Evolutionary conservation across 2,329 filamentous ascomycete genomes (phyloP), one percentile per base, ranked within the genome.

Genomic region (Stromatinia cepivora): DNA sequence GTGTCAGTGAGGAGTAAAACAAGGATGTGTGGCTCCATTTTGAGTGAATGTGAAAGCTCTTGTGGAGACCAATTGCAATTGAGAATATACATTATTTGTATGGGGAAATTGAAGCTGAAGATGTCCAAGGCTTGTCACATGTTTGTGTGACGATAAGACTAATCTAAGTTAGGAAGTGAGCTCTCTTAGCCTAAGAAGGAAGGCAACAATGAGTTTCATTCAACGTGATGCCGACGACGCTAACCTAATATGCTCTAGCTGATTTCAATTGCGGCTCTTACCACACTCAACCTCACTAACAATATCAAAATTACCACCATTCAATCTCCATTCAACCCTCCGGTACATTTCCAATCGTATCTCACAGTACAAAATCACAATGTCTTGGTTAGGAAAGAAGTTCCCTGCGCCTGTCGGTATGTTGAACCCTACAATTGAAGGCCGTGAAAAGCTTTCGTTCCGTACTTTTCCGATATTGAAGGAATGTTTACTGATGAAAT

Each of bases 311-410:
- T n/a, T 22, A 54, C 58, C 66, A 68, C 58, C 57, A 45, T 17
- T 58, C 63, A 71, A 69, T 66, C 68, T 71, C 70, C 70, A 66
- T 54, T 58, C 61, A 75, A 75, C 73, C 76, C 75, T 74, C 78
- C 77, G 74, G 76, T 73, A 75, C 75, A 76, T 74, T 77, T 78
- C 77, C 78, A 73, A 77, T 78, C 77, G 42, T 68, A 63, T 64
- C 9, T 39, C 66, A 56, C 48, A 56, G 78, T 78, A 77, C 75
- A 54, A 79, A 77, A 77, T 79, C 85, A 90, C 84, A 78, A 92
- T 93, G 91, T 88, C 87, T 84, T 88, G 90, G 84, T 86, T 94
- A 82, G 89, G 90, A 81, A 94, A 93, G 87, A 94, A 93, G 86
- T 94, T 92, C 84, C 88, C 89, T 78, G 86, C 88, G 80, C 90